phyloP scores from a whole-genome alignment of 441 rosid genomes.

The Gossypium aridum region DNA sequence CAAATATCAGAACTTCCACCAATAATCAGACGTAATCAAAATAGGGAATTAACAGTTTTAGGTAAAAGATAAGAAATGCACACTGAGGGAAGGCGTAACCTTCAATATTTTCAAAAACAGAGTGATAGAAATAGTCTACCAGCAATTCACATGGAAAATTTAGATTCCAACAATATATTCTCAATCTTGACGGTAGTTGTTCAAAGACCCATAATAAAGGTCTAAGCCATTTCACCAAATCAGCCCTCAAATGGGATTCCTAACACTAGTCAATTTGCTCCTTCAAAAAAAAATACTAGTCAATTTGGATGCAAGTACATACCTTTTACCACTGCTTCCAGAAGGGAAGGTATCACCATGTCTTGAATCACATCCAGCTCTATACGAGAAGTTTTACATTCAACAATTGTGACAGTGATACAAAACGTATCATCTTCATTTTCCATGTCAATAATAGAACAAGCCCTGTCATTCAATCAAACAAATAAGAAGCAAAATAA shows the following conservation, averaged over 20 bases:
- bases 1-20: background rate
- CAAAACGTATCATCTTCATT: slow-evolving; percentile 53
- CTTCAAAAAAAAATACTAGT: background rate
- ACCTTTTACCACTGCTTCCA: slow-evolving; percentile 77
- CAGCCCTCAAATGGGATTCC: background rate
- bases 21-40: background rate
- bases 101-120: background rate
- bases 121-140: background rate
- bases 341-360: slow-evolving; percentile 64
- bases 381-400: slow-evolving; percentile 33
- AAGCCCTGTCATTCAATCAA: slow-evolving; percentile 37
- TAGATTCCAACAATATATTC: background rate
- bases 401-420: slow-evolving; percentile 48
- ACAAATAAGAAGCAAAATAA: slow-evolving; percentile 12
- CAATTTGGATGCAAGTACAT: background rate
- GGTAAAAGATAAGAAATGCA: background rate
- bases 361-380: slow-evolving; percentile 41
- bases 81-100: background rate
- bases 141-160: background rate
- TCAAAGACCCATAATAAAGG: background rate
- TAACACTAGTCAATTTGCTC: background rate
- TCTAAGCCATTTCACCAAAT: background rate
- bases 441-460: slow-evolving; percentile 30
- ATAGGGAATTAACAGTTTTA: background rate
- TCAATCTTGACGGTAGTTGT: background rate